Evolutionary conservation across 805 yeast species (phyloP).

Genomic region (Sugiyamaella americana): DNA sequence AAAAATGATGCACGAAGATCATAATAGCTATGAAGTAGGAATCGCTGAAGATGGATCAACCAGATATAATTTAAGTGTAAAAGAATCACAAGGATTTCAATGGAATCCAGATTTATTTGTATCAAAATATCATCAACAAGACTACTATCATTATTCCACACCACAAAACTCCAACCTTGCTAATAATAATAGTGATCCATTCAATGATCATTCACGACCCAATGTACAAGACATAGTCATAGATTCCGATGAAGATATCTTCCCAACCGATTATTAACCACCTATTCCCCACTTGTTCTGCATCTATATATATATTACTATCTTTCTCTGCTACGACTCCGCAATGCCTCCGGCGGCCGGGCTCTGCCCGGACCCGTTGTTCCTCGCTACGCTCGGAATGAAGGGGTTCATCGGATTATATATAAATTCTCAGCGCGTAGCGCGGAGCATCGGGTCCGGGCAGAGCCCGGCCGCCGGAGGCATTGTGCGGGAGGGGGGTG

Average conservation of each 20-base stretch:
- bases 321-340: not conserved
- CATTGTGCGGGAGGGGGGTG: not conserved
- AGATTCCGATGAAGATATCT: slow-evolving; percentile 20
- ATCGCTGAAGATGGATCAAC: slow-evolving; percentile 21
- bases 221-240: slow-evolving; percentile 21
- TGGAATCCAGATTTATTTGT: slow-evolving; percentile 30
- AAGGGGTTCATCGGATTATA: not conserved
- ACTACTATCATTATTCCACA: not conserved
- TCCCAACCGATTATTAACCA: slow-evolving; percentile 17
- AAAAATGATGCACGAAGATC: slow-evolving; percentile 25
- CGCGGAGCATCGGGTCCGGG: no score
- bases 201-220: slow-evolving; percentile 16
- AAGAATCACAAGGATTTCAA: slow-evolving; percentile 26
- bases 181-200: slow-evolving; percentile 9
- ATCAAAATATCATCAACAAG: slow-evolving; percentile 19
- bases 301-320: no score
- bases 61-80: slow-evolving; percentile 22
- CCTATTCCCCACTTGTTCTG: not conserved
- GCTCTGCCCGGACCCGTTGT: not conserved
- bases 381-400: not conserved
- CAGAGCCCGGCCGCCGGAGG: slow-evolving; percentile 1
- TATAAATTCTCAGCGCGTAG: not conserved
- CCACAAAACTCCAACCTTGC: slow-evolving; percentile 5
- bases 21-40: slow-evolving; percentile 21
- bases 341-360: not conserved